phyloP scores from a whole-genome alignment of 192 early-diverging fungal species.

The Backusella macrospora region DNA sequence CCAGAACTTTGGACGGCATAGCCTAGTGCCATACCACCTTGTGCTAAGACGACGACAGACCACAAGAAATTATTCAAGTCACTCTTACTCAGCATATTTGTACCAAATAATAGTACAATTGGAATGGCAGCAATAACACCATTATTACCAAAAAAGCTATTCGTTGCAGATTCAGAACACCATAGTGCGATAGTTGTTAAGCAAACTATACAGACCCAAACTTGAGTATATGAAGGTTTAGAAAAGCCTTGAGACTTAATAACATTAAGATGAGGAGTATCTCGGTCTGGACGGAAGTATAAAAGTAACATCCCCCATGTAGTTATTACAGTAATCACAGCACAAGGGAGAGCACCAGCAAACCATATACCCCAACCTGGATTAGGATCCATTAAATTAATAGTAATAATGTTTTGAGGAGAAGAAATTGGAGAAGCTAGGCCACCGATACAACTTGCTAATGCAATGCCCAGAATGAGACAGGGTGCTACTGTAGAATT shows the following conservation, averaged over 20 bases:
- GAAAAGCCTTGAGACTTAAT: constrained; percentile 12
- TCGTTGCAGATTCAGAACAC: constrained; percentile 61
- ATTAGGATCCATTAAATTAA: constrained; percentile 65
- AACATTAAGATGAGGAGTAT: constrained; percentile 24
- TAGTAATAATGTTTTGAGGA: constrained; percentile 79
- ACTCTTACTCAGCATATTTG: constrained; percentile 68
- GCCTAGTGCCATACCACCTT: constrained; percentile 76
- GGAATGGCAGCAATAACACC: constrained; percentile 73
- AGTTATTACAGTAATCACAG: constrained; percentile 58
- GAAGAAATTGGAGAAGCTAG: constrained; percentile 76
- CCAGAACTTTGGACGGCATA: constrained; percentile 63
- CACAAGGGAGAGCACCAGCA: constrained; percentile 61
- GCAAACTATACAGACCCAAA: constrained; percentile 51
- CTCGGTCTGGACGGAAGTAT: constrained; percentile 18
- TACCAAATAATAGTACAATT: constrained; percentile 68
- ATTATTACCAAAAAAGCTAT: constrained; percentile 67
- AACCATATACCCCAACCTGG: constrained; percentile 74
- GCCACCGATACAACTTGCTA: constrained; percentile 75
- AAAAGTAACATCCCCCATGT: constrained; percentile 65
- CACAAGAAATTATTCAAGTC: constrained; percentile 72
- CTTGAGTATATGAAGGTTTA: constrained; percentile 8
- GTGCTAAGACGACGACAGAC: constrained; percentile 62
- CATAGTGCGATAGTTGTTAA: constrained; percentile 66
- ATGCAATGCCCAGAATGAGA: constrained; percentile 73
- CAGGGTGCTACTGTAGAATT: constrained; percentile 58